Conservation (phyloP, 2,329 filamentous ascomycete species). For the Onygenales sp. region DNA sequence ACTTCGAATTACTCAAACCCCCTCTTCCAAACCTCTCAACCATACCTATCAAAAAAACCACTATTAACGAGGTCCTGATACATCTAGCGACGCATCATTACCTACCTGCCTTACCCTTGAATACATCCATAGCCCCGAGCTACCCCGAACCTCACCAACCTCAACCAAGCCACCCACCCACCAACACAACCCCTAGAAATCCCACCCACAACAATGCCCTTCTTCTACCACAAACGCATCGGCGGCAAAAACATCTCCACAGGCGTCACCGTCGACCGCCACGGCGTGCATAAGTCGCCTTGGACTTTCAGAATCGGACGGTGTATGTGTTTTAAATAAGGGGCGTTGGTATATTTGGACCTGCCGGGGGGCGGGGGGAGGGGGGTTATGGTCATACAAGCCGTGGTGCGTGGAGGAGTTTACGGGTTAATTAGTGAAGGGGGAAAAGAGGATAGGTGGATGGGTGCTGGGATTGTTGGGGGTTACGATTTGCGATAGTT, state of each 20-base stretch:
- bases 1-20: neutral
- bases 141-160: neutral
- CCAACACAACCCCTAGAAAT: neutral
- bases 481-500: too few species aligned
- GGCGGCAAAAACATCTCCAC: constrained; percentile 33
- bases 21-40: neutral
- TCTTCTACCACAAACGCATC: constrained; percentile 29
- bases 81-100: neutral
- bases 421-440: too few species aligned
- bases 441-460: too few species aligned
- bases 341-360: neutral
- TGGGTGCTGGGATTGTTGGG: too few species aligned
- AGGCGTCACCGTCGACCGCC: constrained; percentile 42
- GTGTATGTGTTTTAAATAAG: constrained; percentile 45
- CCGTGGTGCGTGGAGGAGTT: too few species aligned
- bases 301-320: constrained; percentile 42
- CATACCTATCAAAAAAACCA: neutral
- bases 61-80: neutral
- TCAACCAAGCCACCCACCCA: neutral
- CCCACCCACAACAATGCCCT: constrained; percentile 16
- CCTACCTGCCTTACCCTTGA: too few species aligned
- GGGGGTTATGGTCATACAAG: too few species aligned
- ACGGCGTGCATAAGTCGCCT: constrained; percentile 42
- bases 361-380: neutral
- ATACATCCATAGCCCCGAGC: too few species aligned